Percentiles rank a stretch among this genome's conserved stretches.
phyloP scores from a whole-genome alignment of 1,139 yeast genomes.

The Pichia sp. region DNA sequence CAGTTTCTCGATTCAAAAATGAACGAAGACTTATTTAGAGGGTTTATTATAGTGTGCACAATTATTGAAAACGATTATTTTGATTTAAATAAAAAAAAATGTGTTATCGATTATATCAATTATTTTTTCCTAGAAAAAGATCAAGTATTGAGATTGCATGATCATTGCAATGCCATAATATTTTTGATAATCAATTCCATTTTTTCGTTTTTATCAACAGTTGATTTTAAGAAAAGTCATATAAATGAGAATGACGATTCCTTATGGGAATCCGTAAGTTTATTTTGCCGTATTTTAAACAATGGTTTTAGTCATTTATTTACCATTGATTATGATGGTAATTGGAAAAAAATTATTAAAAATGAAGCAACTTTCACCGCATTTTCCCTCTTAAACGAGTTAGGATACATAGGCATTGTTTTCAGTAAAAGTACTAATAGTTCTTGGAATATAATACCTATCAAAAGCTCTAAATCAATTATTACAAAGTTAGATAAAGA shows the following conservation, averaged over 20 bases:
- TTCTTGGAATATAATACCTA: conserved; percentile 16
- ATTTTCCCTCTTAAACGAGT: conserved; percentile 18
- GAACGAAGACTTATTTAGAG: conserved; percentile 10
- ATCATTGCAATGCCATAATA: conserved; percentile 7
- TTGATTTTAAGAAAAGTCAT: not conserved
- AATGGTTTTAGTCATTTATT: conserved; percentile 15
- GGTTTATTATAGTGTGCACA: conserved; percentile 15
- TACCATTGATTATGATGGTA: conserved; percentile 8
- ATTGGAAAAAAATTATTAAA: conserved; percentile 6
- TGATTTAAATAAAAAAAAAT: not conserved
- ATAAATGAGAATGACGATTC: conserved; percentile 1
- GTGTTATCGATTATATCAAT: conserved; percentile 21
- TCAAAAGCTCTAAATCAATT: conserved; percentile 9
- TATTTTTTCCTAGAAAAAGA: conserved; percentile 21
- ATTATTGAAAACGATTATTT: conserved; percentile 13
- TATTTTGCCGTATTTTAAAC: conserved; percentile 20
- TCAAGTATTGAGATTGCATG: not conserved
- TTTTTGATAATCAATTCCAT: conserved; percentile 18
- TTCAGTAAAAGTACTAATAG: not conserved
- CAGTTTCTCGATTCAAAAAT: conserved; percentile 15
- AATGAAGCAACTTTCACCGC: conserved; percentile 8
- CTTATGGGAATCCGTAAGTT: conserved; percentile 18
- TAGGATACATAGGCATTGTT: conserved; percentile 22
- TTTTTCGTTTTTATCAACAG: not conserved
- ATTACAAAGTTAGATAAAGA: conserved; percentile 1